A percentile compares a stretch with the other conserved stretches of the same genome.
Evolutionary conservation across 805 yeast species (phyloP).

Genomic region (Yarrowia sp.): DNA sequence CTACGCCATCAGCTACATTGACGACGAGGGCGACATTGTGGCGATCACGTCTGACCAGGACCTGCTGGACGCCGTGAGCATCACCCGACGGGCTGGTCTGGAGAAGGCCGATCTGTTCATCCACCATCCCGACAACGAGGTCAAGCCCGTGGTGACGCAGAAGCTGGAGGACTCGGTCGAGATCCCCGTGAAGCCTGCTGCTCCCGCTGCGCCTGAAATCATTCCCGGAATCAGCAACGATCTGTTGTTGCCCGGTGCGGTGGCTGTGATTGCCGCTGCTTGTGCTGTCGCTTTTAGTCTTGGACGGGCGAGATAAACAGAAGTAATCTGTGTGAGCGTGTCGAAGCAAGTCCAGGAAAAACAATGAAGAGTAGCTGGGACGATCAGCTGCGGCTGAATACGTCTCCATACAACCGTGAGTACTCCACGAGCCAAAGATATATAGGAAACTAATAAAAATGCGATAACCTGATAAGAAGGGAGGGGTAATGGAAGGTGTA

Average conservation of each 20-base stretch:
- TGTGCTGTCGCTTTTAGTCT: slow-evolving; percentile 62
- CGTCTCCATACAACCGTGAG: no score
- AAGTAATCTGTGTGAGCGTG: no score
- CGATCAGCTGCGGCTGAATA: no score
- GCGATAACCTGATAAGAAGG: no score
- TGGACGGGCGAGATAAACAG: slow-evolving; percentile 50
- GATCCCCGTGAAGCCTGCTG: slow-evolving; percentile 25
- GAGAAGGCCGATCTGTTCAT: slow-evolving; percentile 75
- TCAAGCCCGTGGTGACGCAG: slow-evolving; percentile 40
- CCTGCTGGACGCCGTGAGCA: slow-evolving; percentile 71
- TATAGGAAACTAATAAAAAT: no score
- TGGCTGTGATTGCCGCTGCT: slow-evolving; percentile 66
- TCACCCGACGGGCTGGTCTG: slow-evolving; percentile 57
- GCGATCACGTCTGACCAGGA: slow-evolving; percentile 78
- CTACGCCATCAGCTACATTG: slow-evolving; percentile 79
- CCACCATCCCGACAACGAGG: slow-evolving; percentile 66
- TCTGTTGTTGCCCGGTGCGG: slow-evolving; percentile 66
- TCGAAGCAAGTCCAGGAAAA: no score
- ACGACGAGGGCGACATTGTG: slow-evolving; percentile 84
- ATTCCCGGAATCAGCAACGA: slow-evolving; percentile 67
- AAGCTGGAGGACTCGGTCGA: slow-evolving; percentile 37
- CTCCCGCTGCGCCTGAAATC: slow-evolving; percentile 44
- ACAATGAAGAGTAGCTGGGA: no score
- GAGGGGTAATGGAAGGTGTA: no score
- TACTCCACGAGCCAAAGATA: no score